Evolutionary conservation across 345 rosid species (phyloP), one percentile per base, ranked within the genome.

Genomic region (Gossypium sturtianum): DNA sequence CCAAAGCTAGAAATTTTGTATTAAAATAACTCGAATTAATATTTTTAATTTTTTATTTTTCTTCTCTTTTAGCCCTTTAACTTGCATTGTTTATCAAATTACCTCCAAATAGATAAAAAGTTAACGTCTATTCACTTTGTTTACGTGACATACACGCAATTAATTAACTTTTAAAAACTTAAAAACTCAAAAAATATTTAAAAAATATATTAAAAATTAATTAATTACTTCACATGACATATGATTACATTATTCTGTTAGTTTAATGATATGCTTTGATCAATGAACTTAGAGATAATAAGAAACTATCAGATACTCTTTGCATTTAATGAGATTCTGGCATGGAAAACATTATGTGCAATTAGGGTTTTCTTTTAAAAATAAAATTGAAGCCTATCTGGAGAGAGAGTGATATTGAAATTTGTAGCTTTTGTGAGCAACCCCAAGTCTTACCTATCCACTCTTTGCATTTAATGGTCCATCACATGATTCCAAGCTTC

Each of bases 401-500:
- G 29, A 61, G n/a, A 23, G 76, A 73, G 75, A 59, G 2, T 72
- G 47, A 48, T 61, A 73, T 73, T 47, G 60, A 73, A 73, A 62
- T 73, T 38, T 61, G 67, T 62, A 61, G 69, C 22, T 43, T 61
- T 25, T 34, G 20, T 23, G 41, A 58, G 60, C 11, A 73, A 48
- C 49, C 76, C 34, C 7, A 73, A 60, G 69, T 69, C 72, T 17
- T 51, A 27, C 27, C 60, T 27, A 16, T 27, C 20, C 74, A n/a
- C 68, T 45, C 43, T 51, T 19, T 41, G 61, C 76, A 62, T 62
- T 73, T 4, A 73, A 62, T 61, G 76, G 0, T 9, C 34, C 68
- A 43, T 73, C 69, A 61, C 76, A 62, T 61, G 76, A 48, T 61
- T 73, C 67, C 69, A 62, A 49, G 9, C 58, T 44, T 72, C 66